Base-by-base conservation (phyloP, 495 filamentous ascomycete genomes). In the Oidiodendron maius region DNA sequence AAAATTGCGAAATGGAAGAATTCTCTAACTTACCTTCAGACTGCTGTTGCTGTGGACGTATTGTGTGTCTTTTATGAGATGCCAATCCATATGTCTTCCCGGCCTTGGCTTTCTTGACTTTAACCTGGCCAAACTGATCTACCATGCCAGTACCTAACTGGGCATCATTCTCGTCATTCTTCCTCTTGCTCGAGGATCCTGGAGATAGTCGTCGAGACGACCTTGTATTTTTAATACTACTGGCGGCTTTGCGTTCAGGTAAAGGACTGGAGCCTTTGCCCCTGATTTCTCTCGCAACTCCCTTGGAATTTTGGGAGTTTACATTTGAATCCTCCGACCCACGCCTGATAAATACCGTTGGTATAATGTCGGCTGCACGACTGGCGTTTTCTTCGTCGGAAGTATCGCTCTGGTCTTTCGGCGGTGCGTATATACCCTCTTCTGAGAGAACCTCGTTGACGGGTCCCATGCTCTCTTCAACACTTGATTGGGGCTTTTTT, bases 101-200 rank as follows among this genome's bases (percentile, higher is more conserved):
- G 20, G 36, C 46, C 37, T 42, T 52, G 18, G 1, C 1, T 26
- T 47, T 57, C 46, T 53, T 57, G 9, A 15, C 25, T 16, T 36
- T 23, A 0, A 36, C 30, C 23, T 40, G 22, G 13, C 54, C 54
- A 30, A 42, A 43, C 17, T 0, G 13, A 50, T 57, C 54, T 10
- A 34, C 17, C 49, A 56, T 56, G 11, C 48, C 46, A 21, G 12
- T 38, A 13, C 52, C 52, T 35, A 46, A 36, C n/a, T 42, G 37
- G 5, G 20, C n/a, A 1, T 9, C 22, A 44, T 30, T 16, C 15
- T 28, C 24, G 23, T 28, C 22, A 16, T 30, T 12, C 41, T 44
- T 44, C 25, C 41, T 26, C 38, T 40, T 40, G 35, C 18, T 40
- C 6, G 38, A 21, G 17, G 15, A 11, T 22, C 16, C 16, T 4